phyloP scores from a whole-genome alignment of 2,329 filamentous ascomycete species.

The Aspergillus melleus region DNA sequence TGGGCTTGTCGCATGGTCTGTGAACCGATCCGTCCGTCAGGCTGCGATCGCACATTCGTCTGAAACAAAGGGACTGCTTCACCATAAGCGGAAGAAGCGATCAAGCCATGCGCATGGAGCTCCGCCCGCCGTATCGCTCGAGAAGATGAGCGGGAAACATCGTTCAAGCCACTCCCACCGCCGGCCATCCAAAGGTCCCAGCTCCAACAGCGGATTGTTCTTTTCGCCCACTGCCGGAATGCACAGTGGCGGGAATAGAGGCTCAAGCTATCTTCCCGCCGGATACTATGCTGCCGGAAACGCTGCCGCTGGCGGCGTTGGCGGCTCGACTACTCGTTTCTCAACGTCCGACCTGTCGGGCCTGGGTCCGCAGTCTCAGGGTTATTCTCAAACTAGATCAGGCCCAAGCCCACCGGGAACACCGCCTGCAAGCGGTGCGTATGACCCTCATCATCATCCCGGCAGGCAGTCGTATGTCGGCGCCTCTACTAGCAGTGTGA shows the following conservation, averaged over 20 bases:
- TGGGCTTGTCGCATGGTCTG: conserved; percentile 79
- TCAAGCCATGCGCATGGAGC: conserved; percentile 27
- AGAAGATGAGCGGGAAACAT: conserved; percentile 45
- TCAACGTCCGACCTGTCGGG: conserved; percentile 63
- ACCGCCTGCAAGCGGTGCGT: conserved; percentile 53
- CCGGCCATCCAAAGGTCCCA: conserved; percentile 32
- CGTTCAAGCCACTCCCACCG: conserved; percentile 39
- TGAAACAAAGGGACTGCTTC: conserved; percentile 69
- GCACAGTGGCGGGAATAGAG: conserved; percentile 60
- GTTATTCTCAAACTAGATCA: conserved; percentile 50
- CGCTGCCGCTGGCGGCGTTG: conserved; percentile 47
- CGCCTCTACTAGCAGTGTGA: conserved; percentile 60
- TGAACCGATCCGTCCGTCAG: conserved; percentile 86
- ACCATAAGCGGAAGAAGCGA: conserved; percentile 35
- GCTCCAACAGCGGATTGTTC: conserved; percentile 76
- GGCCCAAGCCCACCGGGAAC: conserved; percentile 64
- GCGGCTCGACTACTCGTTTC: conserved; percentile 34
- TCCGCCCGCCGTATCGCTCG: conserved; percentile 53
- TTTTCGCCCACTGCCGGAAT: conserved; percentile 82
- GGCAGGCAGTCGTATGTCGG: conserved; percentile 31
- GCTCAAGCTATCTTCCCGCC: conserved; percentile 78
- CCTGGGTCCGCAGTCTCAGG: conserved; percentile 59
- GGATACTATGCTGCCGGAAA: conserved; percentile 82
- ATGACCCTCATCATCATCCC: conserved; percentile 29
- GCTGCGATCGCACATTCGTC: conserved; percentile 75